phyloP scores from a whole-genome alignment of 2,329 filamentous ascomycete genomes.

The Calonectria crousiana region DNA sequence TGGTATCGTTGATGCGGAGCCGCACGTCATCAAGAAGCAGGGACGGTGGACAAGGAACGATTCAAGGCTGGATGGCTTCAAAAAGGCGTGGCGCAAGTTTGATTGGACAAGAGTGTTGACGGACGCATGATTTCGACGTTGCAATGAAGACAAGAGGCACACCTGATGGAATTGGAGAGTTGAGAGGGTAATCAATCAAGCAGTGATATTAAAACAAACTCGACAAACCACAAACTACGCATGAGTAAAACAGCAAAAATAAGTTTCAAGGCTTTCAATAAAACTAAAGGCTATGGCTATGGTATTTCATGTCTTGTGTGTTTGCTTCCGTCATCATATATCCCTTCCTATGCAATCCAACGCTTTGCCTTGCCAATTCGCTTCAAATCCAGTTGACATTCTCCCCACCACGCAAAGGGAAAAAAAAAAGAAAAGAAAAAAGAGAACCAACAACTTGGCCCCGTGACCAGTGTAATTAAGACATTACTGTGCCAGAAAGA shows the following conservation, averaged over 20 bases:
- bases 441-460: slow-evolving; percentile 16
- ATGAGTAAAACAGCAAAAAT: neutral
- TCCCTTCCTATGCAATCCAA: neutral
- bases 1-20: slow-evolving; percentile 87
- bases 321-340: neutral
- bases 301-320: neutral
- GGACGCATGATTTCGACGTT: slow-evolving; percentile 43
- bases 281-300: slow-evolving; percentile 5
- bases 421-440: neutral
- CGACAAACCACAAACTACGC: neutral
- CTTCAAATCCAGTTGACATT: neutral
- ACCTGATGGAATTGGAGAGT: too few relatives aligned
- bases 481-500: slow-evolving; percentile 35
- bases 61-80: slow-evolving; percentile 79
- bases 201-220: too few relatives aligned
- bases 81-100: slow-evolving; percentile 89
- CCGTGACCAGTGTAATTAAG: slow-evolving; percentile 30
- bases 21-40: slow-evolving; percentile 89
- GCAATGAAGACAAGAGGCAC: neutral
- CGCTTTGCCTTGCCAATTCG: neutral
- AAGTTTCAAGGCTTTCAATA: slow-evolving; percentile 4
- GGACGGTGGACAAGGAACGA: slow-evolving; percentile 83
- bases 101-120: slow-evolving; percentile 81
- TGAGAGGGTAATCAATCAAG: too few relatives aligned
- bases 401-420: neutral